Evolutionary conservation across 1,284 basidiomycete genomes (phyloP).

Genomic region (Naganishia cerealis): DNA sequence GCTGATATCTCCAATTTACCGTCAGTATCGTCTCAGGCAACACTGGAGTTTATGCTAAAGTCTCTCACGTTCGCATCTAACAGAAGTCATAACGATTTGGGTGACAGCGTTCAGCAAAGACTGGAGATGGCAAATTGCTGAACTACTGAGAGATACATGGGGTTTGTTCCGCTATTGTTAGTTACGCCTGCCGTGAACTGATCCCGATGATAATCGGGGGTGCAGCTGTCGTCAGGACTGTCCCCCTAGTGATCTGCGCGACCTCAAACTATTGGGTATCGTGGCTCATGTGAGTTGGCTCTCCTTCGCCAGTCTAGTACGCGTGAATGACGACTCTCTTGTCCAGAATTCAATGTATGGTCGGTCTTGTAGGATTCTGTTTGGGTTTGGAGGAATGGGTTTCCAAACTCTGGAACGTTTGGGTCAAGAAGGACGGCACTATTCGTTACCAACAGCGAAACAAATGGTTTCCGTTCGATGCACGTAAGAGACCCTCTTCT

Average conservation of each 20-base stretch:
- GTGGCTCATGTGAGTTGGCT: conserved; percentile 5
- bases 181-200: neutral
- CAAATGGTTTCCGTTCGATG: conserved; percentile 6
- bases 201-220: too few species aligned
- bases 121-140: neutral
- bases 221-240: neutral
- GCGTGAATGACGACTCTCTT: too few species aligned
- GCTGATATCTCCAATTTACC: conserved; percentile 3
- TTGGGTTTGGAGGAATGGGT: conserved; percentile 20
- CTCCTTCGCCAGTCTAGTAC: neutral
- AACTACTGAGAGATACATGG: conserved; percentile 1
- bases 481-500: neutral
- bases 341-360: conserved; percentile 20
- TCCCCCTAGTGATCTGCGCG: neutral
- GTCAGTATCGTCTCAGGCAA: neutral
- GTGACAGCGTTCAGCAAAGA: neutral
- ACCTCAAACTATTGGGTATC: conserved; percentile 19
- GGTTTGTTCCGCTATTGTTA: neutral
- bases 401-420: neutral
- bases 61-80: neutral
- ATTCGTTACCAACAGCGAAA: neutral
- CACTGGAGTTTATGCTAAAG: neutral
- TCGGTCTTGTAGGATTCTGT: conserved; percentile 22
- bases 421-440: conserved; percentile 2
- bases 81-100: conserved; percentile 10